phyloP scores from a whole-genome alignment of 129 eudicot species.

The Saussurea involucrata region DNA sequence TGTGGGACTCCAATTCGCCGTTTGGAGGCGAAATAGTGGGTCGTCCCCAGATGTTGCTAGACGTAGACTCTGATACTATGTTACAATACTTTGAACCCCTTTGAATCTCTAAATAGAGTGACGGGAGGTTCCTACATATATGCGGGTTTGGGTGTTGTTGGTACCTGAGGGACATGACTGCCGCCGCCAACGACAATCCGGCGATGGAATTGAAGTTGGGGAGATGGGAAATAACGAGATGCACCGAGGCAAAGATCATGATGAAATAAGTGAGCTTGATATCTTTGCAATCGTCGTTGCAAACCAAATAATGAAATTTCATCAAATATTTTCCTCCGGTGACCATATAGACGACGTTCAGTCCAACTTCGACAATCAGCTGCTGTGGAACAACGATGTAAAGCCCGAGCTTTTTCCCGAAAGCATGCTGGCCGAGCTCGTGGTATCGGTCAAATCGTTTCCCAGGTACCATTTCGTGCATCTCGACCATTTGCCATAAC shows the following conservation, averaged over 20 bases:
- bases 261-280: conserved; percentile 58
- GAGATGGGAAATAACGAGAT: conserved; percentile 64
- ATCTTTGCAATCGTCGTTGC: conserved; percentile 27
- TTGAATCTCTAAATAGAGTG: too few species aligned
- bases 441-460: conserved; percentile 63
- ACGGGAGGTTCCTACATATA: background rate
- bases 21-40: conserved; percentile 13
- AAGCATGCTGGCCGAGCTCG: conserved; percentile 59
- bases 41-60: background rate
- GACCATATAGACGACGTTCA: conserved; percentile 56
- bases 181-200: conserved; percentile 63
- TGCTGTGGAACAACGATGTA: conserved; percentile 57
- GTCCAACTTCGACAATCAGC: conserved; percentile 45
- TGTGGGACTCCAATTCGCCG: too few species aligned
- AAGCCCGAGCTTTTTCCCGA: conserved; percentile 56
- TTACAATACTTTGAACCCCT: too few species aligned
- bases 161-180: conserved; percentile 68
- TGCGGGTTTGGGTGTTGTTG: conserved; percentile 10
- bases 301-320: conserved; percentile 35
- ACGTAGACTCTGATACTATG: too few species aligned
- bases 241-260: conserved; percentile 68
- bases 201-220: conserved; percentile 60
- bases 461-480: conserved; percentile 69
- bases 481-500: conserved; percentile 63
- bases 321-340: conserved; percentile 46